Percentiles rank a stretch among this genome's conserved stretches.
phyloP scores from a whole-genome alignment of 306 rosid species.

The Prunus mume region DNA sequence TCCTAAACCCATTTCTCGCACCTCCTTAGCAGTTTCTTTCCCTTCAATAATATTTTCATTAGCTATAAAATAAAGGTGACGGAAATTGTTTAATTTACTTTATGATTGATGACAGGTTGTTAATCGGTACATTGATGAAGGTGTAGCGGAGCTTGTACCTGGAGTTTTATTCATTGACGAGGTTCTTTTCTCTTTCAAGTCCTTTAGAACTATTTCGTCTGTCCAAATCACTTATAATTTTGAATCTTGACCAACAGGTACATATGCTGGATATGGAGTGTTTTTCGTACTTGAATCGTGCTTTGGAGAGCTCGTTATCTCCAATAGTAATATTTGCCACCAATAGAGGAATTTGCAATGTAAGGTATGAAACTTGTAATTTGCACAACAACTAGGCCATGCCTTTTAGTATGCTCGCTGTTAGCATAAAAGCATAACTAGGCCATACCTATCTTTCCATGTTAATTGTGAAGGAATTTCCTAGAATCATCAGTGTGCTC shows the following conservation, averaged over 20 bases:
- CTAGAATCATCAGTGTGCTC: background rate
- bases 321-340: slow-evolving; percentile 98
- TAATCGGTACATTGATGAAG: slow-evolving; percentile 90
- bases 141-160: slow-evolving; percentile 99
- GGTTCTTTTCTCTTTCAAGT: slow-evolving; percentile 16
- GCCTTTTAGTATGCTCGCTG: background rate
- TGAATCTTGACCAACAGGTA: slow-evolving; percentile 51
- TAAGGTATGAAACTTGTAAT: slow-evolving; percentile 57
- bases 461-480: background rate
- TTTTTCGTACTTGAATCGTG: slow-evolving; percentile 91
- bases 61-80: background rate
- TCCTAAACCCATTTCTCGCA: background rate
- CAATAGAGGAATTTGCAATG: slow-evolving; percentile 92
- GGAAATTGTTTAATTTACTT: background rate
- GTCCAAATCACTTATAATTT: slow-evolving; percentile 8
- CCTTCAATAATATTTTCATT: background rate
- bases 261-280: slow-evolving; percentile 98
- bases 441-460: background rate
- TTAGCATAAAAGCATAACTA: background rate
- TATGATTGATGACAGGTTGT: slow-evolving; percentile 64
- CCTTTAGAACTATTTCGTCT: background rate
- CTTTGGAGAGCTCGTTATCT: slow-evolving; percentile 92
- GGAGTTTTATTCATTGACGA: slow-evolving; percentile 77
- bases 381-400: background rate
- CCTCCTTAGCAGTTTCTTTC: background rate